Conservation (phyloP, 257 asterid species). For the Solanum infundibuliforme region DNA sequence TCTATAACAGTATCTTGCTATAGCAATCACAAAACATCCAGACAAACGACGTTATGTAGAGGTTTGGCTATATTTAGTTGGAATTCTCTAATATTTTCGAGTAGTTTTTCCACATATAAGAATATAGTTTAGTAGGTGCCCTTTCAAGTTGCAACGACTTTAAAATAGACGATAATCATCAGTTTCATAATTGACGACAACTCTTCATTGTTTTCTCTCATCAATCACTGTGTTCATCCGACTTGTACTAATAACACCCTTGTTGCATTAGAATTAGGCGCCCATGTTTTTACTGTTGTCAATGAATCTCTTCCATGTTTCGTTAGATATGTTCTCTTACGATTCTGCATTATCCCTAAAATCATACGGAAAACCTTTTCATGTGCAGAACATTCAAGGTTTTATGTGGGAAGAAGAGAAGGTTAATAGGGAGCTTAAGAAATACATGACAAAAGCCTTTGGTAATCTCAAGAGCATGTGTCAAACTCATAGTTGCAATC, state of each 20-base stretch:
- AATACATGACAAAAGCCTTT: constrained; percentile 76
- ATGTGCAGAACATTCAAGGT: constrained; percentile 74
- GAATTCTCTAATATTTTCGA: background rate
- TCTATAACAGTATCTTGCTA: background rate
- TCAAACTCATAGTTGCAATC: constrained; percentile 59
- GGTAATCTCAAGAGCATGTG: constrained; percentile 60
- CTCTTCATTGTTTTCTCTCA: background rate
- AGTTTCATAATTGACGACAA: background rate
- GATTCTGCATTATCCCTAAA: background rate
- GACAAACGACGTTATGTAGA: background rate
- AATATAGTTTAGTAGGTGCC: background rate
- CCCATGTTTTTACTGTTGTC: background rate
- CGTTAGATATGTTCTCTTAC: background rate
- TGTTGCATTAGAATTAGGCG: background rate
- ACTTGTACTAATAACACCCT: background rate
- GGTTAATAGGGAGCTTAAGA: constrained; percentile 58
- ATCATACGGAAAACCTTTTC: background rate
- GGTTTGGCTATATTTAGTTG: background rate
- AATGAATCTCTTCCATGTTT: background rate
- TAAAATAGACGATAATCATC: background rate
- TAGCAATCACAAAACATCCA: background rate
- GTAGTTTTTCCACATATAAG: background rate
- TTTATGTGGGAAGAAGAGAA: constrained; percentile 88
- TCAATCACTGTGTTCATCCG: background rate
- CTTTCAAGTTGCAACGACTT: background rate